Conservation (phyloP, 2,329 filamentous ascomycete genomes). For the Didymellaceae sp. region DNA sequence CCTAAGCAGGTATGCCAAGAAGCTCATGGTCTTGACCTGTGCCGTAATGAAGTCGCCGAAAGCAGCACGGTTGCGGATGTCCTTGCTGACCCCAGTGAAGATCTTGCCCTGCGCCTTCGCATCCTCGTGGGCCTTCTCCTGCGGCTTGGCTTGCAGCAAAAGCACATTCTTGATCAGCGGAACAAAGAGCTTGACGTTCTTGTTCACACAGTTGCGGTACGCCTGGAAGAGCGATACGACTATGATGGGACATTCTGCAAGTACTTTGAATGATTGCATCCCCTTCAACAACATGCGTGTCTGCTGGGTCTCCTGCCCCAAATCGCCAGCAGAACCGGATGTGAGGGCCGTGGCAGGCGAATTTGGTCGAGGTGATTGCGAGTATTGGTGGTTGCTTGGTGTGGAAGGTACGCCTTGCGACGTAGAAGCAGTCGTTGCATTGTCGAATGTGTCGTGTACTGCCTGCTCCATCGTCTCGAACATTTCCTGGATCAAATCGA, state of each 20-base stretch:
- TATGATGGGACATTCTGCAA: constrained; percentile 97
- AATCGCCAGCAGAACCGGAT: constrained; percentile 72
- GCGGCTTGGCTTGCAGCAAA: constrained; percentile 86
- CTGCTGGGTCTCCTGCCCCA: constrained; percentile 83
- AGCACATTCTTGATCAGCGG: constrained; percentile 92
- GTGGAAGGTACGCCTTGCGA: constrained; percentile 67
- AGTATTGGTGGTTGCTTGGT: constrained; percentile 67
- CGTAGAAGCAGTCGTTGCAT: constrained; percentile 63
- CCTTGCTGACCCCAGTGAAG: constrained; percentile 90
- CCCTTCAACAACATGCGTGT: constrained; percentile 83
- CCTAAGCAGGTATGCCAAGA: constrained; percentile 88
- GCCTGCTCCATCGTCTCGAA: constrained; percentile 95
- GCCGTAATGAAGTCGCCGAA: constrained; percentile 98
- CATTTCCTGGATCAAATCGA: constrained; percentile 91
- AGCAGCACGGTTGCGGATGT: constrained; percentile 89
- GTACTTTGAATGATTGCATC: constrained; percentile 98
- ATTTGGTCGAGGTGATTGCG: constrained; percentile 86
- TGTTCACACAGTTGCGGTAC: constrained; percentile 77
- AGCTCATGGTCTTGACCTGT: constrained; percentile 99
- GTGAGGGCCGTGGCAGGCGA: constrained; percentile 87
- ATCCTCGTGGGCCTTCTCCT: constrained; percentile 88
- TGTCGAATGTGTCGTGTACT: constrained; percentile 94
- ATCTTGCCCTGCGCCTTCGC: constrained; percentile 79
- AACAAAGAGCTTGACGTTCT: constrained; percentile 90
- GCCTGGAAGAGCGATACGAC: constrained; percentile 98